Evolutionary conservation across 441 rosid genomes (phyloP).

Genomic region (Adansonia madagascariensis): DNA sequence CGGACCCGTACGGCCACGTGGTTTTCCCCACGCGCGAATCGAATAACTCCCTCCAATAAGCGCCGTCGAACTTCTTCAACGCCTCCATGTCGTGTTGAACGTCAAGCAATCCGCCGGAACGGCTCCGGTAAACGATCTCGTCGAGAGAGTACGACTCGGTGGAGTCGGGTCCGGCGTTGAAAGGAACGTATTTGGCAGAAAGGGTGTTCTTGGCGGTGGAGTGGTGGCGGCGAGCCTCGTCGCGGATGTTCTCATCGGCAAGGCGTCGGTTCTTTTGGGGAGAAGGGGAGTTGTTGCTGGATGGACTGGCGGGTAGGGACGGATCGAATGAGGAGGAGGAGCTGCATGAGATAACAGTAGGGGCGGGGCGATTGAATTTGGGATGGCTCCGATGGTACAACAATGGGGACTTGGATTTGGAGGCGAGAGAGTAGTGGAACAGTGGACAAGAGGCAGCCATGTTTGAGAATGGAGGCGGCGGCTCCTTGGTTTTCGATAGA

Average conservation of each 20-base stretch:
- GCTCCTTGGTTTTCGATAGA: not conserved
- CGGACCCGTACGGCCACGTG: constrained; percentile 76
- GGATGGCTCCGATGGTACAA: constrained; percentile 34
- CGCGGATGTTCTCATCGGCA: constrained; percentile 57
- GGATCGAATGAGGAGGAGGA: constrained; percentile 40
- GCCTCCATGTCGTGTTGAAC: constrained; percentile 70
- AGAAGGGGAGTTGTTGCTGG: constrained; percentile 30
- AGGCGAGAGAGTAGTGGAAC: constrained; percentile 4
- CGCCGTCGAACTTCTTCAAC: constrained; percentile 55
- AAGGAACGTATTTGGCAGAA: constrained; percentile 66
- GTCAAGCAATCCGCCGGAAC: constrained; percentile 67
- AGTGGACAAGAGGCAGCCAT: not conserved
- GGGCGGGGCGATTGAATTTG: constrained; percentile 19
- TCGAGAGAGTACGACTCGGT: constrained; percentile 65
- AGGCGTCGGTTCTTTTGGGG: constrained; percentile 45
- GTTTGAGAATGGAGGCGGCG: constrained; percentile 7
- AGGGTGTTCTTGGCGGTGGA: constrained; percentile 42
- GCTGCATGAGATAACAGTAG: constrained; percentile 45
- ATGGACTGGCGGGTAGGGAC: constrained; percentile 27
- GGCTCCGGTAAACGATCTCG: constrained; percentile 70
- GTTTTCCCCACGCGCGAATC: constrained; percentile 74
- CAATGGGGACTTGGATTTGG: constrained; percentile 23
- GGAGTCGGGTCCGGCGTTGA: constrained; percentile 49
- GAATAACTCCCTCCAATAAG: constrained; percentile 64
- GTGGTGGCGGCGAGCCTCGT: constrained; percentile 58